Conservation (phyloP, 495 filamentous ascomycete genomes). For the Coniosporium apollinis region DNA sequence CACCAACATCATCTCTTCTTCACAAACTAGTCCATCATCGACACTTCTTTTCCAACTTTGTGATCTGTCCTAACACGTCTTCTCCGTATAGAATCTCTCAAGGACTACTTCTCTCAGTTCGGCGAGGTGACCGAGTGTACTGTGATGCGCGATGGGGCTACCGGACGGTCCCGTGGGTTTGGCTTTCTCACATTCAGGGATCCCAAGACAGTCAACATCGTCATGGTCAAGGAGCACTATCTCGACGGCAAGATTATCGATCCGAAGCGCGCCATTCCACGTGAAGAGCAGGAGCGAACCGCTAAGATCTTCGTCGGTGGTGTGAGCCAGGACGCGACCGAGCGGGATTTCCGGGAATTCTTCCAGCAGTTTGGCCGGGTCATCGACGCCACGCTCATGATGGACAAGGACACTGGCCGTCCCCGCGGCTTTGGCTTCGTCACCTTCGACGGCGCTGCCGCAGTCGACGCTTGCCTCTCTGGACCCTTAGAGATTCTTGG, state of each 20-base stretch:
- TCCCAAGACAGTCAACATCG: conserved; percentile 91
- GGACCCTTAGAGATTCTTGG: conserved; percentile 78
- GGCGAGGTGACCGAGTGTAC: conserved; percentile 96
- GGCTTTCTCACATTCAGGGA: conserved; percentile 97
- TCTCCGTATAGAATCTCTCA: conserved; percentile 77
- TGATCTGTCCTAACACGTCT: conserved; percentile 5
- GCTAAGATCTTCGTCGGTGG: conserved; percentile 98
- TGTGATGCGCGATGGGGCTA: conserved; percentile 92
- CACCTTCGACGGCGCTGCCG: conserved; percentile 90
- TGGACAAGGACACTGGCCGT: conserved; percentile 95
- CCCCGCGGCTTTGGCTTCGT: conserved; percentile 98
- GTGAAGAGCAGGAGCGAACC: conserved; percentile 94
- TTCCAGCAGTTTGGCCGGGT: conserved; percentile 94
- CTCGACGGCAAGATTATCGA: conserved; percentile 98
- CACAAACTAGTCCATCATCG: no score
- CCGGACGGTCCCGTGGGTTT: conserved; percentile 85
- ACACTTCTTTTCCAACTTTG: background rate
- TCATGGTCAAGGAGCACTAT: conserved; percentile 99
- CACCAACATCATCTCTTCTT: no score
- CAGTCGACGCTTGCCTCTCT: conserved; percentile 75
- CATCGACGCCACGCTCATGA: conserved; percentile 95
- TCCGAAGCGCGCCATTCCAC: conserved; percentile 91
- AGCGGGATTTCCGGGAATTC: conserved; percentile 88
- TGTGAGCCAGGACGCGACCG: conserved; percentile 90
- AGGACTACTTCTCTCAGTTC: conserved; percentile 95